phyloP scores from a whole-genome alignment of 2,329 filamentous ascomycete genomes.

The Cercospora beticola region DNA sequence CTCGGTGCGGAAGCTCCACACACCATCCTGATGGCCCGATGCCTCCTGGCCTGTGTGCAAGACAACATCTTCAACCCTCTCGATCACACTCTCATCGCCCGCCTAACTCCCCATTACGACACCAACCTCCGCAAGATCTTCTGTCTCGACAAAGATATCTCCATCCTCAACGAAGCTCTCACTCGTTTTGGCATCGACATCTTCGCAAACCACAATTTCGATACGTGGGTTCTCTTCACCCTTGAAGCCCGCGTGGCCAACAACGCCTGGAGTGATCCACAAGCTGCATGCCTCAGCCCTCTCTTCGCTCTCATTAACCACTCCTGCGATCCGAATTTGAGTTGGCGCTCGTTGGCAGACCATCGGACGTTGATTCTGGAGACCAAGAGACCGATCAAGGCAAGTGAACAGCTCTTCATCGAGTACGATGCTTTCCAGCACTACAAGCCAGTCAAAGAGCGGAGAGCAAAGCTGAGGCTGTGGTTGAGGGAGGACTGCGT shows the following conservation, averaged over 20 bases:
- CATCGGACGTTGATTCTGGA: conserved; percentile 25
- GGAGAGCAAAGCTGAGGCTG: conserved; percentile 24
- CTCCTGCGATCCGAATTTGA: conserved; percentile 87
- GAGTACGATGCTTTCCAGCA: conserved; percentile 31
- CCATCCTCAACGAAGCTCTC: conserved; percentile 68
- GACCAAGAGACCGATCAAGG: conserved; percentile 14
- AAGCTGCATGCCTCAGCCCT: conserved; percentile 61
- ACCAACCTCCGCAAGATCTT: conserved; percentile 48
- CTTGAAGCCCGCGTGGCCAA: conserved; percentile 84
- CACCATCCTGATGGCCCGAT: conserved; percentile 24
- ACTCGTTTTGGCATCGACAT: conserved; percentile 80
- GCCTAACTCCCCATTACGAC: conserved; percentile 33
- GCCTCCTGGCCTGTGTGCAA: conserved; percentile 25
- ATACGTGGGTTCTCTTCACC: conserved; percentile 82
- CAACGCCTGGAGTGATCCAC: conserved; percentile 70
- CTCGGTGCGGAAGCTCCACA: conserved; percentile 12
- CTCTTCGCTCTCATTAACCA: conserved; percentile 96
- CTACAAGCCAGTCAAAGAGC: conserved; percentile 19
- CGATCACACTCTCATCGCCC: conserved; percentile 29
- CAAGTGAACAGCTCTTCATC: conserved; percentile 36
- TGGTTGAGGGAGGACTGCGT: conserved; percentile 34
- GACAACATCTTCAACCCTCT: conserved; percentile 28
- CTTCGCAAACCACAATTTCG: conserved; percentile 60
- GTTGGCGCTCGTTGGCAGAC: conserved; percentile 61
- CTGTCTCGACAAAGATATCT: conserved; percentile 69